Evolutionary conservation across 2,329 filamentous ascomycete species (phyloP), one percentile per base, ranked within the genome.

Genomic region (Rhynchosporium secalis): DNA sequence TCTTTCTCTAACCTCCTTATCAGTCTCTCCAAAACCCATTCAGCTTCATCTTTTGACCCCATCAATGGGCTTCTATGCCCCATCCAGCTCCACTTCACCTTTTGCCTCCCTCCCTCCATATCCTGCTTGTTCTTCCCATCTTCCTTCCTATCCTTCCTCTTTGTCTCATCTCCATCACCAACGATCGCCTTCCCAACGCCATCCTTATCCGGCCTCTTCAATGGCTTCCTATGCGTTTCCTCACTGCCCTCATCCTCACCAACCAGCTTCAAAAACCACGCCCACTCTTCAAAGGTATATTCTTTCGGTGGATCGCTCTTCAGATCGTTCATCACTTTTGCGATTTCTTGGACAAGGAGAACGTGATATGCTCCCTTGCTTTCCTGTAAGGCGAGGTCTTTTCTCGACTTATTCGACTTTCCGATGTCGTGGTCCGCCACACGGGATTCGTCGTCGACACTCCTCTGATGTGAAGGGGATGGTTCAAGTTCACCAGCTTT

Each of bases 201-300:
- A 54, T 65, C 49, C 31, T 38, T 41, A 46, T 40, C 63, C 28
- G 65, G 61, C 4, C 62, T 69, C 38, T 47, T 61, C 12, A 54
- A 28, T 10, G 71, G 63, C 31, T 76, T 78, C n/a, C 78, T 73
- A 69, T 87, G 85, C 20, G 76, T 81, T 5, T 76, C 74, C 2
- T 81, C 76, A 66, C 78, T 78, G 60, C 75, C 76, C 70, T 87
- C 84, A 71, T 87, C 83, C 70, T 87, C 84, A 52, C 85, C 85
- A n/a, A 96, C 90, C 38, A 96, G 80, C 28, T 85, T 83, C 7
- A 93, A 87, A 69, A 91, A 95, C 78, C 91, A 90, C 0, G 89
- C 89, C 93, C 92, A 96, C 72, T 96, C 89, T 68, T 92, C 86
- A 66, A 92, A 97, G 0, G 79, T 81, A 73, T 96, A 97, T 59